Evolutionary conservation across 768 basidiomycete species (phyloP).

Genomic region (Lanmaoa rubissima): DNA sequence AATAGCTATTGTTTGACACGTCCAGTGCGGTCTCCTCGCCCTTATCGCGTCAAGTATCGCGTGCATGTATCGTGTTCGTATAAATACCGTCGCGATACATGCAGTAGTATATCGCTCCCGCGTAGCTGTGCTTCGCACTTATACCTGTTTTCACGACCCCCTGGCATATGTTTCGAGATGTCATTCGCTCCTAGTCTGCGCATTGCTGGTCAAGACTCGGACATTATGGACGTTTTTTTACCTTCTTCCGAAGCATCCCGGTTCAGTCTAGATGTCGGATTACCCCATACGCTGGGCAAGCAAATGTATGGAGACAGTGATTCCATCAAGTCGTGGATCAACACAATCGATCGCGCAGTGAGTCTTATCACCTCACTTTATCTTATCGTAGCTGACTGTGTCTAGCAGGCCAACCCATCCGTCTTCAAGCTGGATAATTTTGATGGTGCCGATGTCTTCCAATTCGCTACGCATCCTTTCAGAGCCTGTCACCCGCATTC

Average conservation of each 20-base stretch:
- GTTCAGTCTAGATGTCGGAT: constrained; percentile 2
- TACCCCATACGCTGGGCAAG: constrained; percentile 8
- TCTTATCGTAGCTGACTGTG: background rate
- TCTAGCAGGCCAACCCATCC: constrained; percentile 15
- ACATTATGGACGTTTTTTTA: constrained; percentile 10
- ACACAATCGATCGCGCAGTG: constrained; percentile 21
- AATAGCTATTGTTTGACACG: constrained; percentile 30
- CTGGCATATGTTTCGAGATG: constrained; percentile 18
- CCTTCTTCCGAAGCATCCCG: constrained; percentile 10
- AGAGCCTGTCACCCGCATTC: constrained; percentile 12
- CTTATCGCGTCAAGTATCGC: background rate
- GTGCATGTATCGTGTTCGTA: constrained; percentile 2
- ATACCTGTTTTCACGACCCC: constrained; percentile 10
- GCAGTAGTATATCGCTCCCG: constrained; percentile 6
- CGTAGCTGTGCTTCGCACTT: constrained; percentile 30
- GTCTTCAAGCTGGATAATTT: constrained; percentile 2
- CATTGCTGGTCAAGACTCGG: constrained; percentile 32
- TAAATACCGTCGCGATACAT: constrained; percentile 20
- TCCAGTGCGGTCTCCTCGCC: constrained; percentile 10
- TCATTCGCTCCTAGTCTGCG: constrained; percentile 15
- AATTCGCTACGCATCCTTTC: constrained; percentile 22
- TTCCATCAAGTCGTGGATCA: constrained; percentile 29
- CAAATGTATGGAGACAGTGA: constrained; percentile 25
- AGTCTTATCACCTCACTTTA: constrained; percentile 1
- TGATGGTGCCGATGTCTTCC: constrained; percentile 2